These are phyloP conservation scores for Neurospora discreta DNA, from an alignment of 495 filamentous ascomycete genomes.

Conservation along the genomic window DNA sequence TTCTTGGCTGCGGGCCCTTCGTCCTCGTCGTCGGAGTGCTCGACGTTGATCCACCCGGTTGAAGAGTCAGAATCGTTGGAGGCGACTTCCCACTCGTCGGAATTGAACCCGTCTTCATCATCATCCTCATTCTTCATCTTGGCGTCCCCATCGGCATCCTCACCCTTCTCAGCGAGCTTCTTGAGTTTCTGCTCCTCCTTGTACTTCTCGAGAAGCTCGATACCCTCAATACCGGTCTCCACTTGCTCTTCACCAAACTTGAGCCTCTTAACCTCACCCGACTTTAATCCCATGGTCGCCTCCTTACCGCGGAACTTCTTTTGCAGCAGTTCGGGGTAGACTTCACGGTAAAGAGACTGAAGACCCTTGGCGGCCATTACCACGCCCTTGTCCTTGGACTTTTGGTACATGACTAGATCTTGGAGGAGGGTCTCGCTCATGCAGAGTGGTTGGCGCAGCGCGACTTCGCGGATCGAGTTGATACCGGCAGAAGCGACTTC, in stretches of 20 bases:
- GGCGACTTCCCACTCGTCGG: conserved; percentile 77
- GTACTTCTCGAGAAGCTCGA: conserved; percentile 85
- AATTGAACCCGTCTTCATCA: conserved; percentile 57
- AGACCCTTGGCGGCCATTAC: conserved; percentile 94
- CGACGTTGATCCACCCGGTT: conserved; percentile 81
- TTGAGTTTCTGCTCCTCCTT: conserved; percentile 78
- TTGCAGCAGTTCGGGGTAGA: conserved; percentile 79
- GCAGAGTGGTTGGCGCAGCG: conserved; percentile 79
- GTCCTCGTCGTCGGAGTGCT: conserved; percentile 63
- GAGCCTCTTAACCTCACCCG: conserved; percentile 55
- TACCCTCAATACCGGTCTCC: conserved; percentile 74
- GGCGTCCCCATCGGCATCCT: conserved; percentile 21
- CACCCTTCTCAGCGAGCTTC: conserved; percentile 52
- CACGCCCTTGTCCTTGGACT: conserved; percentile 94
- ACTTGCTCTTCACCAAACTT: conserved; percentile 69
- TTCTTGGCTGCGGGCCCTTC: conserved; percentile 49
- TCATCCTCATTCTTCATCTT: conserved; percentile 28
- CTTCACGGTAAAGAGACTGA: conserved; percentile 79
- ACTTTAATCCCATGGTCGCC: conserved; percentile 70
- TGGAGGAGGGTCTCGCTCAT: conserved; percentile 95
- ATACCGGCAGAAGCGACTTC: conserved; percentile 89
- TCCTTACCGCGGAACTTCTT: conserved; percentile 87
- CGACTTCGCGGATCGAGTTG: conserved; percentile 91
- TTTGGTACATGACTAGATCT: conserved; percentile 90
- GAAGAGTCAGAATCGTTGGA: conserved; percentile 68